These are phyloP conservation scores for Xylariaceae sp. DNA, from an alignment of 2,329 filamentous ascomycete species.

Conservation along the genomic window DNA sequence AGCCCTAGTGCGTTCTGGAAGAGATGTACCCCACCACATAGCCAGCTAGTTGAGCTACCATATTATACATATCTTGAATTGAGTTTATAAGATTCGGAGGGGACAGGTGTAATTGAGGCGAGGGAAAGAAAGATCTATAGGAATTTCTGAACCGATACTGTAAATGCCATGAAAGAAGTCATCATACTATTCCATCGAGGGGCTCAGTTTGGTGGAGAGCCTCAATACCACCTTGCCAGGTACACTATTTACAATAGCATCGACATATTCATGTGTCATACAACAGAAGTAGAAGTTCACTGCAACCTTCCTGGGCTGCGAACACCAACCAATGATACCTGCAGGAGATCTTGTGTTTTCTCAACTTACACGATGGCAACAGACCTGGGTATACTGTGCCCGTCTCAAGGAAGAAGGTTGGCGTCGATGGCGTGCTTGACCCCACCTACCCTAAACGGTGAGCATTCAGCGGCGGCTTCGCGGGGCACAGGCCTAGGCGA, in stretches of 20 bases:
- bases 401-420: constrained; percentile 22
- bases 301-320: background rate
- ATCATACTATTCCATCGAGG: no score
- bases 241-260: background rate
- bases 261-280: background rate
- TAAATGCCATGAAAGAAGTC: no score
- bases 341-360: background rate
- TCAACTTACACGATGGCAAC: no score
- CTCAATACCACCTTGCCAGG: constrained; percentile 12
- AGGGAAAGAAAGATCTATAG: no score
- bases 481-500: background rate
- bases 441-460: constrained; percentile 13
- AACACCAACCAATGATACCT: background rate
- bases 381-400: background rate
- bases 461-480: background rate
- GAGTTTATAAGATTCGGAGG: no score
- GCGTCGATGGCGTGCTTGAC: constrained; percentile 30
- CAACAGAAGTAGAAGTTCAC: constrained; percentile 4
- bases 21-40: constrained; percentile 10
- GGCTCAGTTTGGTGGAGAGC: background rate
- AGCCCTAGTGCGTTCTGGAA: constrained; percentile 9
- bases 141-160: no score
- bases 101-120: no score
- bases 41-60: constrained; percentile 1
- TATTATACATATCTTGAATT: no score